Percentiles rank a stretch among this genome's conserved stretches.
Conservation (phyloP, 164 flowering plant genomes). For the Platanus orientalis region DNA sequence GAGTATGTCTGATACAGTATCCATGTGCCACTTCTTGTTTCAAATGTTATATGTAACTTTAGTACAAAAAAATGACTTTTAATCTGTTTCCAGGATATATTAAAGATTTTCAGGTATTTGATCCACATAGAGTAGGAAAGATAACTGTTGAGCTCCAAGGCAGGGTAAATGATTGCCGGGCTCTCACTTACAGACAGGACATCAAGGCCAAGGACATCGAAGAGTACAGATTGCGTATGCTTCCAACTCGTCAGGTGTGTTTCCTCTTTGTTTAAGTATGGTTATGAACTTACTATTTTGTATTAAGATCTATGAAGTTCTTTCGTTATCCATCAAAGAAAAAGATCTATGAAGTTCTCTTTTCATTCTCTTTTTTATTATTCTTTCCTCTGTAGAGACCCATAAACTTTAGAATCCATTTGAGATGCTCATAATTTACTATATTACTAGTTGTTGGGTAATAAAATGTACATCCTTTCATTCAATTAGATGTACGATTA, state of each 20-base stretch:
- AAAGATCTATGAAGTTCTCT: no score
- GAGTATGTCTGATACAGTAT: not conserved
- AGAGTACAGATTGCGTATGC: constrained; percentile 37
- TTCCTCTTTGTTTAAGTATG: not conserved
- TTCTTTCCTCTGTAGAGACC: no score
- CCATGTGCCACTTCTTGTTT: constrained; percentile 1
- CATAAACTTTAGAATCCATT: no score
- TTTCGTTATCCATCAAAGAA: no score
- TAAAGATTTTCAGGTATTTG: constrained; percentile 60
- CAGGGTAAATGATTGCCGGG: constrained; percentile 67
- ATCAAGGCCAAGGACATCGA: constrained; percentile 62
- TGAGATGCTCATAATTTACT: no score
- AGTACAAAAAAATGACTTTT: not conserved
- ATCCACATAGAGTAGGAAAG: constrained; percentile 75
- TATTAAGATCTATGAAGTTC: no score
- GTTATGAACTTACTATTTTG: no score
- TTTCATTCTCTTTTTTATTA: no score
- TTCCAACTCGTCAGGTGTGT: constrained; percentile 81
- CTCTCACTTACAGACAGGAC: constrained; percentile 74
- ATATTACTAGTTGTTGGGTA: no score
- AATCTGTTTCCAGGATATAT: constrained; percentile 56
- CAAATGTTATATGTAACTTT: not conserved
- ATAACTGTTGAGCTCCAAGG: constrained; percentile 80
- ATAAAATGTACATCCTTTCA: no score
- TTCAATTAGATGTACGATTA: no score